phyloP scores from a whole-genome alignment of 2,329 filamentous ascomycete species.

The Talaromyces sp. region DNA sequence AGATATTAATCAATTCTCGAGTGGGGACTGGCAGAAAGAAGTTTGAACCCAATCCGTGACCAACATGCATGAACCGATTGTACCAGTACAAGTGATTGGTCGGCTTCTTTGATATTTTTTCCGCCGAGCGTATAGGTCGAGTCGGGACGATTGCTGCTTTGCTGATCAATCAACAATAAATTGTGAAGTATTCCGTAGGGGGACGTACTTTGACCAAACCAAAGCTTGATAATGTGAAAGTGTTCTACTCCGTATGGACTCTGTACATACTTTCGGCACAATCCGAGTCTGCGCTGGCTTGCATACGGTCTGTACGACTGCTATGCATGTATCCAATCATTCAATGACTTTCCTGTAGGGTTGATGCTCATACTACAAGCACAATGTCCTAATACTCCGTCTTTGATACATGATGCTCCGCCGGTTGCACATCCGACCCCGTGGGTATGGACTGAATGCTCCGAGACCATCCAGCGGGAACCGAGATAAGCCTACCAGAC shows the following conservation, averaged over 20 bases:
- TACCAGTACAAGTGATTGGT: not conserved
- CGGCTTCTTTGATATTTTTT: not conserved
- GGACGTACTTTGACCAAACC: too few species aligned
- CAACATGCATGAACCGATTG: not conserved
- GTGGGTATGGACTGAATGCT: not conserved
- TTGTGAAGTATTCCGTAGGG: not conserved
- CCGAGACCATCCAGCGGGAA: not conserved
- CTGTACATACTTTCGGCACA: not conserved
- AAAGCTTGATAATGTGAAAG: too few species aligned
- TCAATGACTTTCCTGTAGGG: too few species aligned
- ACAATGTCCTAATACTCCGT: not conserved
- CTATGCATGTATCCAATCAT: not conserved
- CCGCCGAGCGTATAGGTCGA: not conserved
- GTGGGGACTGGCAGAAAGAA: not conserved
- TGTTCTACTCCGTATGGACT: not conserved
- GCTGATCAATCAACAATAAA: slow-evolving; percentile 5
- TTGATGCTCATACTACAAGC: too few species aligned
- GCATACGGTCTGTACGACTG: not conserved
- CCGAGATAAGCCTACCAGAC: not conserved
- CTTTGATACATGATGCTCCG: not conserved
- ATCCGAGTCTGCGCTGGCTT: not conserved
- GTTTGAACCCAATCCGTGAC: not conserved
- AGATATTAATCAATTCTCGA: not conserved
- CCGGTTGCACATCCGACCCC: not conserved
- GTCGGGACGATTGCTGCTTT: not conserved